Conservation (phyloP, 495 filamentous ascomycete species). For the Penicillium manginii region DNA sequence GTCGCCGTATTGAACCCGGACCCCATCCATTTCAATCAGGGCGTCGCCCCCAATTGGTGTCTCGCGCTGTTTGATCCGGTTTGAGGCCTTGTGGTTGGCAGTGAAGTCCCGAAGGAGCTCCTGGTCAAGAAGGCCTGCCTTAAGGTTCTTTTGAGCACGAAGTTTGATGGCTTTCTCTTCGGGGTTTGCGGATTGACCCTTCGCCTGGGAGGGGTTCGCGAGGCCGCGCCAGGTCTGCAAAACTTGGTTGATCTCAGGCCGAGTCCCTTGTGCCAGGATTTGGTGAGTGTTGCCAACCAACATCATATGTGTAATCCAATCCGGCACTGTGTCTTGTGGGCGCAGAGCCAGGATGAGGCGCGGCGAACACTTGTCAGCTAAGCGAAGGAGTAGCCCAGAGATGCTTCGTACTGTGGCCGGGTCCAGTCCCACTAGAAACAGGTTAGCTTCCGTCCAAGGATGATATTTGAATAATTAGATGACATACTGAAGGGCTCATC, state of each 20-base stretch:
- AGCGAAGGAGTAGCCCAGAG: conserved; percentile 65
- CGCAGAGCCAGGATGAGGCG: conserved; percentile 76
- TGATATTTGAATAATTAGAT: background rate
- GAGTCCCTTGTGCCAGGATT: conserved; percentile 48
- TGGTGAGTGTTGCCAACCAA: conserved; percentile 64
- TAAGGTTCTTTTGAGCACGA: conserved; percentile 17
- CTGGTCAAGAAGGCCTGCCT: conserved; percentile 34
- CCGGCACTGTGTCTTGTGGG: conserved; percentile 82
- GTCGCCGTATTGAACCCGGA: conserved; percentile 76
- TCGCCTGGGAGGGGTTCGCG: background rate
- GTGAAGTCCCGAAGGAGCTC: conserved; percentile 37
- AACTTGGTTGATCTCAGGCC: conserved; percentile 17
- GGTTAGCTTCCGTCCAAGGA: conserved; percentile 4
- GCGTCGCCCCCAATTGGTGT: conserved; percentile 53
- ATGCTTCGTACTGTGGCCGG: conserved; percentile 72
- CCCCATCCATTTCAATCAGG: conserved; percentile 84
- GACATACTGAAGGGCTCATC: conserved; percentile 88
- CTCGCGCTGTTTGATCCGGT: background rate
- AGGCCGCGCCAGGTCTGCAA: conserved; percentile 34
- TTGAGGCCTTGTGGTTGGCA: conserved; percentile 9
- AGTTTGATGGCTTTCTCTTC: conserved; percentile 12
- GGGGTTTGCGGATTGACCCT: background rate
- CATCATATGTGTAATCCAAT: conserved; percentile 86
- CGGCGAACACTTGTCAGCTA: conserved; percentile 67
- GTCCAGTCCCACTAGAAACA: conserved; percentile 75